These are phyloP conservation scores for Centaurea solstitialis DNA, from an alignment of 129 eudicot species.

Conservation along the genomic window DNA sequence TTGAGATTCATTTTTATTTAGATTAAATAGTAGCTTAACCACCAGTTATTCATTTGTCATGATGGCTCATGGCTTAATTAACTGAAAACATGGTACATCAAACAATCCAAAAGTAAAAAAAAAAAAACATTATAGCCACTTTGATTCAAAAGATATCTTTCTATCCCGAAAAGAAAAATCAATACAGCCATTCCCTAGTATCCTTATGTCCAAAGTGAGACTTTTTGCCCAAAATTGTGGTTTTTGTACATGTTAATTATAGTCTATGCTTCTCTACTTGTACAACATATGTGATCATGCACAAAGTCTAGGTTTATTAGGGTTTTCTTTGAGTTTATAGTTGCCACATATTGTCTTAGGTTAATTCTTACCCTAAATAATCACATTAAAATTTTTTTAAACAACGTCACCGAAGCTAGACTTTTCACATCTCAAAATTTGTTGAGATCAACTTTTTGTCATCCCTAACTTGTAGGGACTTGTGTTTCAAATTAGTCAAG, in stretches of 20 bases:
- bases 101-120: background rate
- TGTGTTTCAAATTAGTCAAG: background rate
- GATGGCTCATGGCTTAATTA: background rate
- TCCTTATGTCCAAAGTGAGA: background rate
- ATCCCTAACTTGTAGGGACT: background rate
- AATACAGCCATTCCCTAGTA: background rate
- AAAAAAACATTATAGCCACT: background rate
- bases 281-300: background rate
- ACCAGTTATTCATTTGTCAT: background rate
- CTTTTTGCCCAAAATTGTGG: background rate
- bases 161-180: too few species aligned
- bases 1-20: background rate
- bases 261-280: constrained; percentile 11
- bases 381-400: background rate
- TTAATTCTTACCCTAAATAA: background rate
- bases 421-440: too few species aligned
- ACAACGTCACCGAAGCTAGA: background rate
- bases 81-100: background rate
- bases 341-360: background rate
- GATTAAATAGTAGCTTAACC: background rate
- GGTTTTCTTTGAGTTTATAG: background rate
- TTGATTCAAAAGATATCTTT: background rate
- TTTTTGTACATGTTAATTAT: constrained; percentile 10
- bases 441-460: background rate
- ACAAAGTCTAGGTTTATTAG: background rate